Conservation (phyloP, 2,329 filamentous ascomycete species). For the Incumbomyces lentus region DNA sequence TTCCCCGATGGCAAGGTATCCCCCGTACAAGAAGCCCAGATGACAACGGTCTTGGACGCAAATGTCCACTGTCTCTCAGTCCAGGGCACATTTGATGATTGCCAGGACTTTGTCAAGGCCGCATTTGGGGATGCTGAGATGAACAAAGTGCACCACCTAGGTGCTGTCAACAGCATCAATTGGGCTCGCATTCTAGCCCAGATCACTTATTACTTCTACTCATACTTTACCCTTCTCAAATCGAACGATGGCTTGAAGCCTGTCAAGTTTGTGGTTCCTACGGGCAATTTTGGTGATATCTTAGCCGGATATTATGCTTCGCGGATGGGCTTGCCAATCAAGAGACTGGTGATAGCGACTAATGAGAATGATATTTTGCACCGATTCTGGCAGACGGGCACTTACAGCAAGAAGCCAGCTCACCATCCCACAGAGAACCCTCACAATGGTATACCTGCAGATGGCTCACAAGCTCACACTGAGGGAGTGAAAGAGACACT, state of each 20-base stretch:
- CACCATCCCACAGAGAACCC: conserved; percentile 33
- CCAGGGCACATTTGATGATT: conserved; percentile 88
- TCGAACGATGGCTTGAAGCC: conserved; percentile 44
- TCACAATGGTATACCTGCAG: conserved; percentile 28
- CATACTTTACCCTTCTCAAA: conserved; percentile 73
- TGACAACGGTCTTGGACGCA: conserved; percentile 82
- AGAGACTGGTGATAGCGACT: conserved; percentile 84
- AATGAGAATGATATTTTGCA: conserved; percentile 97
- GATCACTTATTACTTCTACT: conserved; percentile 93
- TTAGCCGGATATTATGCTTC: conserved; percentile 80
- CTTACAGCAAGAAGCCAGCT: conserved; percentile 72
- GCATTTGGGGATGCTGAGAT: conserved; percentile 78
- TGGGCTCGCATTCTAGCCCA: conserved; percentile 91
- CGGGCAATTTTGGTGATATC: conserved; percentile 94
- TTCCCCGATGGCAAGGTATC: conserved; percentile 84
- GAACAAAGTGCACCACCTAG: conserved; percentile 73
- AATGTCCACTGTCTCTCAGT: conserved; percentile 92
- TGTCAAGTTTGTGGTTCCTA: conserved; percentile 80
- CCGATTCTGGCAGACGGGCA: conserved; percentile 77
- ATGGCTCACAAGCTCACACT: conserved; percentile 52
- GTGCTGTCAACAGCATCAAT: conserved; percentile 94
- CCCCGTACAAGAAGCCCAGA: conserved; percentile 89
- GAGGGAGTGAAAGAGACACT: conserved; percentile 82
- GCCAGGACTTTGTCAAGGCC: conserved; percentile 90
- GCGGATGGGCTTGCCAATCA: conserved; percentile 73